Conservation (phyloP, 139 green algal species). For the Nannochloris sp. region DNA sequence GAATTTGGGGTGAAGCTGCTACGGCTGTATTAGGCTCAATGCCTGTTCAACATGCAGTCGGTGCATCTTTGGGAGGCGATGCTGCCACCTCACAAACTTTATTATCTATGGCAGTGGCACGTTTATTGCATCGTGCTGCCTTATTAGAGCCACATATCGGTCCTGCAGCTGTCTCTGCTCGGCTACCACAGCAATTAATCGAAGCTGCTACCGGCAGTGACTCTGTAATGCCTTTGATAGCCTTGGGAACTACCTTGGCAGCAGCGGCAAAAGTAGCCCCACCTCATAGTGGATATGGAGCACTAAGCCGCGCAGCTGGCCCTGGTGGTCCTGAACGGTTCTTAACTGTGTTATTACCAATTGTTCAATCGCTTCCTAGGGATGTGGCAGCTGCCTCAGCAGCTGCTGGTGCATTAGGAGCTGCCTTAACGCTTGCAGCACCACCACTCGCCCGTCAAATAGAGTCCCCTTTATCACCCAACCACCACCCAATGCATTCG, state of each 20-base stretch:
- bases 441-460: not conserved
- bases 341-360: not conserved
- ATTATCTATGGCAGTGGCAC: not conserved
- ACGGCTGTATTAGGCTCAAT: not conserved
- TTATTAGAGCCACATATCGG: not conserved
- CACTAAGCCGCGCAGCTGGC: not conserved
- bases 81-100: not conserved
- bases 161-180: not conserved
- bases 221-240: constrained; percentile 35
- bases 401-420: not conserved
- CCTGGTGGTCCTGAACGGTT: not conserved
- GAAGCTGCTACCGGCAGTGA: constrained; percentile 2
- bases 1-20: not conserved
- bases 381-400: not conserved
- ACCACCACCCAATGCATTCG: not conserved
- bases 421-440: not conserved
- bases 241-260: constrained; percentile 17
- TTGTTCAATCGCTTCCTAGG: not conserved
- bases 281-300: not conserved
- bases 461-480: not conserved
- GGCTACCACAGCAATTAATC: constrained; percentile 28
- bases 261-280: not conserved
- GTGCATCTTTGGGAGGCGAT: not conserved
- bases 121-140: not conserved
- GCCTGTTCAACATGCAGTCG: not conserved